Evolutionary conservation across 1,284 basidiomycete genomes (phyloP).

Genomic region (Ceratobasidium sp.): DNA sequence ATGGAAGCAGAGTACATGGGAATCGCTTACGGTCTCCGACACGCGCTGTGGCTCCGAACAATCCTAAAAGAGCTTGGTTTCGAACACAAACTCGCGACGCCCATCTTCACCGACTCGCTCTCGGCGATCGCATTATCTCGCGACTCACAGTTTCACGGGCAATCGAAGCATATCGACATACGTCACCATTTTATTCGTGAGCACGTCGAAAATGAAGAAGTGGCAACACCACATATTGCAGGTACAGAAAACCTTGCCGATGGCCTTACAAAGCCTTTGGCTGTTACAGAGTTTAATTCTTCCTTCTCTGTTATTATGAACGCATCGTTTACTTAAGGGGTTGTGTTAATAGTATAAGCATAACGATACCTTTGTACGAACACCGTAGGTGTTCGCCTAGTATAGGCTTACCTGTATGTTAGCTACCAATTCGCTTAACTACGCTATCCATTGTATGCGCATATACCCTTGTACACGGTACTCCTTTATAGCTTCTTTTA

Average conservation of each 20-base stretch:
- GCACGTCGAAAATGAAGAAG: conserved; percentile 37
- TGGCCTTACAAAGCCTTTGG: conserved; percentile 14
- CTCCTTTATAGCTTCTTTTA: too few species aligned
- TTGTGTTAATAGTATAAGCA: too few species aligned
- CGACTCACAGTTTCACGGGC: conserved; percentile 49
- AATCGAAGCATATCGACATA: conserved; percentile 54
- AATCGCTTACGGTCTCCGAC: conserved; percentile 50
- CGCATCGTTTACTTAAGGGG: conserved; percentile 10
- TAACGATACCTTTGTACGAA: too few species aligned
- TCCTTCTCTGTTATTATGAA: background rate
- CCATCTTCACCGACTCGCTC: conserved; percentile 52
- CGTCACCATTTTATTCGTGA: conserved; percentile 52
- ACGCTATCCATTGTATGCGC: too few species aligned
- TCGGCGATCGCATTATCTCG: conserved; percentile 50
- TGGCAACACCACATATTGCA: conserved; percentile 48
- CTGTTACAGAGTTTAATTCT: background rate
- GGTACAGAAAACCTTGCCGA: conserved; percentile 36
- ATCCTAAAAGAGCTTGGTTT: conserved; percentile 51
- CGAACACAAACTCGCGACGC: conserved; percentile 41
- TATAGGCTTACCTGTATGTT: too few species aligned
- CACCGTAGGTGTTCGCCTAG: too few species aligned
- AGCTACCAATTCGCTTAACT: too few species aligned
- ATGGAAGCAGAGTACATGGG: conserved; percentile 58
- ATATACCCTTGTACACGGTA: too few species aligned
- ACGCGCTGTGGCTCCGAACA: conserved; percentile 51